Conservation (phyloP, 1,139 yeast genomes). For the Diutina neorugosa region DNA sequence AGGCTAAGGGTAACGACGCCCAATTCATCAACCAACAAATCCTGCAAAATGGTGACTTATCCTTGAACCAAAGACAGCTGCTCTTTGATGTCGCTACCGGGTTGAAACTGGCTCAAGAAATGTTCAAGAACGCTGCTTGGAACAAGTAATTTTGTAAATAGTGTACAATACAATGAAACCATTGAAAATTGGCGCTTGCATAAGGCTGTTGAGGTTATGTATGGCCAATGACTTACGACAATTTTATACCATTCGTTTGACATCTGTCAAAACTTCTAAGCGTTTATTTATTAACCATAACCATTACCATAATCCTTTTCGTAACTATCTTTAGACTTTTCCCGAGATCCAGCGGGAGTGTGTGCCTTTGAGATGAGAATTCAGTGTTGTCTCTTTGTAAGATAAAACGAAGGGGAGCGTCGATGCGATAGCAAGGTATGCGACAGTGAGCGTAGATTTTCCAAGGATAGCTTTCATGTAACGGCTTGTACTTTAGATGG, state of each 20-base stretch:
- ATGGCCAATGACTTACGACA: no score
- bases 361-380: slow-evolving; percentile 19
- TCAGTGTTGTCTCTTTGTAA: slow-evolving; percentile 23
- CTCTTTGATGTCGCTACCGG: slow-evolving; percentile 21
- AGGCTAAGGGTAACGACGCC: slow-evolving; percentile 10
- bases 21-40: slow-evolving; percentile 13
- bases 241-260: no score
- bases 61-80: slow-evolving; percentile 16
- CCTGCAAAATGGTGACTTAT: slow-evolving; percentile 22
- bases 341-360: slow-evolving; percentile 28
- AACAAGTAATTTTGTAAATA: not conserved
- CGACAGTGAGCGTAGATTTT: slow-evolving; percentile 21
- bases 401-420: slow-evolving; percentile 32
- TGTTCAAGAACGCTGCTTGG: slow-evolving; percentile 25
- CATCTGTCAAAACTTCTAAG: no score
- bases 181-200: no score
- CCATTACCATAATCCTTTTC: not conserved
- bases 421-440: slow-evolving; percentile 29
- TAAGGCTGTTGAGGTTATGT: no score
- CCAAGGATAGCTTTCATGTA: slow-evolving; percentile 5
- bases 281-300: no score
- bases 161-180: not conserved
- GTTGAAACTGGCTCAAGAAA: slow-evolving; percentile 13
- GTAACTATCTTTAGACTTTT: slow-evolving; percentile 10
- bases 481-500: not conserved